Percentiles rank a stretch among this genome's conserved stretches.
Evolutionary conservation across 2,329 filamentous ascomycete species (phyloP).

Genomic region (Sporothrix mexicana): DNA sequence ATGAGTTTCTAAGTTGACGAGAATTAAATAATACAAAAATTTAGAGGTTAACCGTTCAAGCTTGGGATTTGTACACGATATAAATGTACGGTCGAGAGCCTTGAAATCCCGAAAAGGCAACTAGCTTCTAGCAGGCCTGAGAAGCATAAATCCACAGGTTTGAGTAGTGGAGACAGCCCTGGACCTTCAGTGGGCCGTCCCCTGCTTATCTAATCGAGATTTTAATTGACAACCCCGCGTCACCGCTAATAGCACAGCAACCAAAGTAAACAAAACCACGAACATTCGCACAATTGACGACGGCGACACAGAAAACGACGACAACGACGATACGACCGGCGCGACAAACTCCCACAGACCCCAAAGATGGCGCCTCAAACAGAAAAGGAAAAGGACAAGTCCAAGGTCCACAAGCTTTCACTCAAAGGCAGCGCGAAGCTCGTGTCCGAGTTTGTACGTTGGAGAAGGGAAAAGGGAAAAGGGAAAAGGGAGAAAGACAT

Average conservation of each 20-base stretch:
- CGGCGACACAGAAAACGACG: not conserved
- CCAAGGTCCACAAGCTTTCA: conserved; percentile 93
- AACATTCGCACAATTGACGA: not conserved
- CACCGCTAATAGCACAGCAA: conserved; percentile 28
- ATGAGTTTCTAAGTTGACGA: too few relatives aligned
- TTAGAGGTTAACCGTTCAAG: too few relatives aligned
- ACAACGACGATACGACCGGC: not conserved
- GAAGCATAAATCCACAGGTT: too few relatives aligned
- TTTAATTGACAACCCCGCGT: conserved; percentile 25
- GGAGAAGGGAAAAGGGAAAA: not conserved
- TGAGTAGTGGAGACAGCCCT: too few relatives aligned
- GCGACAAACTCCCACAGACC: not conserved
- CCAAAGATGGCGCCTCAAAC: conserved; percentile 35
- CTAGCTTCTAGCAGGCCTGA: too few relatives aligned
- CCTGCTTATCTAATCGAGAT: conserved; percentile 4
- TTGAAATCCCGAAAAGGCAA: too few relatives aligned
- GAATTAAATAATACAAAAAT: too few relatives aligned
- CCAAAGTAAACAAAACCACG: conserved; percentile 35
- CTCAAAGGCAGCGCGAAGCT: conserved; percentile 84
- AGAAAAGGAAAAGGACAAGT: conserved; percentile 66
- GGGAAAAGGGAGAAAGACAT: not conserved
- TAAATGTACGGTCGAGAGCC: too few relatives aligned
- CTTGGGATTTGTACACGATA: too few relatives aligned
- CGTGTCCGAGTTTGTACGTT: conserved; percentile 92
- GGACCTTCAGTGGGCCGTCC: too few relatives aligned